Evolutionary conservation across 768 basidiomycete species (phyloP), one percentile per base, ranked within the genome.

Genomic region (Lactarius hatsudake): DNA sequence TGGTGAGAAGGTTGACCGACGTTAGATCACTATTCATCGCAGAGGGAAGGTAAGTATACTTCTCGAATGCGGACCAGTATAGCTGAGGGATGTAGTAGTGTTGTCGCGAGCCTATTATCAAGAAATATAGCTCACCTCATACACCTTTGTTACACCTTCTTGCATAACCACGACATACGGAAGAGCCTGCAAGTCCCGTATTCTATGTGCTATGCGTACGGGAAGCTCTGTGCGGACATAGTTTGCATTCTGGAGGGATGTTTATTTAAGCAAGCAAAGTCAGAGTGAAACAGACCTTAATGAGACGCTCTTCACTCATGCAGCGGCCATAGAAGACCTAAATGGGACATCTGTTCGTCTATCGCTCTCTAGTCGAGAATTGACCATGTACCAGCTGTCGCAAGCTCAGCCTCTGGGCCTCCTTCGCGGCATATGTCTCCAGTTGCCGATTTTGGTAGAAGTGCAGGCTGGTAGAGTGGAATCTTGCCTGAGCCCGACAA

Each of bases 141-240:
- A 94, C 43, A 96, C 92, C 72, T 83, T 87, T 32, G 87, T 87
- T 18, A 96, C 86, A 0, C 87, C 86, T 71, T 94, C 91, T 70
- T 94, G 89, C 5, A 89, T 92, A 34, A 94, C 93, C 9, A 94
- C 93, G 26, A 90, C 84, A 73, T 91, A 94, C 5, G 94, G 94
- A 57, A 96, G 80, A 1, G 86, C 81, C 77, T 96, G 94, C 72
- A 96, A 81, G 73, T 96, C 94, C 64, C 91, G 86, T 66, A 96
- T 78, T 57, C 94, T 84, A 75, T 96, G 94, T 5, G 93, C 89
- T 72, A 95, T 90, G 43, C 94, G 86, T 17, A 94, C 87, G 12
- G 94, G 94, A 7, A 96, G 78, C 73, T 96, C 94, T 5, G 90
- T 91, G 61, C 93, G 87, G 53, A 96, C 92, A 77, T 94, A 93